Conservation (phyloP, 305 asterid genomes). For the Fraxinus dipetala region DNA sequence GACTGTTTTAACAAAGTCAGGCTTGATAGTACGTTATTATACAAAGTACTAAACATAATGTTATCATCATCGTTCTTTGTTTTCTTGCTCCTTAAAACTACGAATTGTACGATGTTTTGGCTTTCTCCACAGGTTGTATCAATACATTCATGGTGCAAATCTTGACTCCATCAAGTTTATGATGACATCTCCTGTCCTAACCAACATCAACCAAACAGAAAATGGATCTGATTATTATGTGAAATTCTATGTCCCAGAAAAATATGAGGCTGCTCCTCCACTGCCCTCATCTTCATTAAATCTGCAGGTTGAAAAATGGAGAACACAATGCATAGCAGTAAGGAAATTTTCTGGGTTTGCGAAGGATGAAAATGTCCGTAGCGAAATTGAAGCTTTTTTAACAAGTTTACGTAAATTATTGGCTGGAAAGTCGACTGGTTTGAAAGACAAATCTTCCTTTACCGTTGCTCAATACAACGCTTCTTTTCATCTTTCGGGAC, state of each 20-base stretch:
- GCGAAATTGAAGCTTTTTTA: background rate
- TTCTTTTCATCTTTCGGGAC: constrained; percentile 14
- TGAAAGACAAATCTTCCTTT: background rate
- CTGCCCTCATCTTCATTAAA: constrained; percentile 14
- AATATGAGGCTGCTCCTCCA: constrained; percentile 16
- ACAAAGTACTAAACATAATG: background rate
- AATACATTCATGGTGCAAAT: constrained; percentile 27
- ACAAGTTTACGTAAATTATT: background rate
- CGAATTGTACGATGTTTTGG: background rate
- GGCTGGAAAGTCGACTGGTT: background rate
- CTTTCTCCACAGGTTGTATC: constrained; percentile 17
- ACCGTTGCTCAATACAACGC: constrained; percentile 25
- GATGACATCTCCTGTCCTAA: constrained; percentile 25
- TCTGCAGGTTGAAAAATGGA: constrained; percentile 18
- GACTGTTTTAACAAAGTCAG: background rate
- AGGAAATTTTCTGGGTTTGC: constrained; percentile 29
- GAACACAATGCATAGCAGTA: constrained; percentile 16
- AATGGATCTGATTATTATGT: constrained; percentile 16
- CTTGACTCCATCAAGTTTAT: constrained; percentile 12
- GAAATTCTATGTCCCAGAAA: constrained; percentile 25
- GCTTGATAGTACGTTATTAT: background rate
- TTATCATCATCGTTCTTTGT: background rate
- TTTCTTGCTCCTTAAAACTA: background rate
- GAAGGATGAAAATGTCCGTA: constrained; percentile 10
- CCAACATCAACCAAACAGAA: constrained; percentile 6